Evolutionary conservation across 768 basidiomycete genomes (phyloP).

Genomic region (Psilocybe cubensis): DNA sequence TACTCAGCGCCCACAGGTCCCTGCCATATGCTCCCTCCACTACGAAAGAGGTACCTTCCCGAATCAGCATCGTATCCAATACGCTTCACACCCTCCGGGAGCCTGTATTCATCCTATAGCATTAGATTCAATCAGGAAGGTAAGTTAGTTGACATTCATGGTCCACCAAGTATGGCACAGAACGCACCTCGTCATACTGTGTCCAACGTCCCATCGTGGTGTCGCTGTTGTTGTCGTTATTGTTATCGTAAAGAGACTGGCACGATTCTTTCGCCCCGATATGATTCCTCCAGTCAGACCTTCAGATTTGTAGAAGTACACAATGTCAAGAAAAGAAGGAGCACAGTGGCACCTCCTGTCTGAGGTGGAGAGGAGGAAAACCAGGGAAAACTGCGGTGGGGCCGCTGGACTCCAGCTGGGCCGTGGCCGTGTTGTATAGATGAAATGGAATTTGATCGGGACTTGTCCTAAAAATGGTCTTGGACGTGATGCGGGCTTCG

Average conservation of each 20-base stretch:
- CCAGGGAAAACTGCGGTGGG: no score
- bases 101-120: conserved; percentile 50
- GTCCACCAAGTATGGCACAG: background rate
- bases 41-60: conserved; percentile 65
- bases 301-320: no score
- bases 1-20: conserved; percentile 66
- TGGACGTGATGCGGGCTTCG: background rate
- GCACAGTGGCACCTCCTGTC: no score
- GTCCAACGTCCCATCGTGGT: conserved; percentile 38
- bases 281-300: no score
- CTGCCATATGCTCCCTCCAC: conserved; percentile 55
- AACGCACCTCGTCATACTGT: conserved; percentile 48
- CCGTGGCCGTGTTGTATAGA: no score
- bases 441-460: background rate
- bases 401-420: no score
- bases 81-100: conserved; percentile 63
- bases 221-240: no score
- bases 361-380: no score
- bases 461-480: no score
- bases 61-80: conserved; percentile 80
- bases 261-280: no score
- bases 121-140: background rate
- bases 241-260: no score
- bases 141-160: background rate
- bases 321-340: no score